These are phyloP conservation scores for Allantophomopsis lycopodina DNA, from an alignment of 2,329 filamentous ascomycete species.

Conservation along the genomic window DNA sequence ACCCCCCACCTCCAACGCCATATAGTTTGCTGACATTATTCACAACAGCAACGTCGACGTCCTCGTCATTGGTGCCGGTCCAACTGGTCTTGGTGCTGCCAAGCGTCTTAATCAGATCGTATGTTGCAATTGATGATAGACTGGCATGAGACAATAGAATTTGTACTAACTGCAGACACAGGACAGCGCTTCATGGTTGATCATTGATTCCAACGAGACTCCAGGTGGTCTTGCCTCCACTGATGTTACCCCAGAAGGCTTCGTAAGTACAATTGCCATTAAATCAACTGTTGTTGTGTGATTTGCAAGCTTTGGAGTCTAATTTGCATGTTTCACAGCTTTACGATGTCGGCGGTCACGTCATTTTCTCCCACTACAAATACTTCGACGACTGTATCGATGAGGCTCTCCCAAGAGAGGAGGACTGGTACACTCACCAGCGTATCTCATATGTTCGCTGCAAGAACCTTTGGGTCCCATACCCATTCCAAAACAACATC, in stretches of 20 bases:
- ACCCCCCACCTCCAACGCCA: neutral
- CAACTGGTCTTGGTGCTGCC: slow-evolving; percentile 92
- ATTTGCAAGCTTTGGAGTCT: slow-evolving; percentile 3
- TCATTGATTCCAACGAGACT: slow-evolving; percentile 82
- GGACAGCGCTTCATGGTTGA: slow-evolving; percentile 91
- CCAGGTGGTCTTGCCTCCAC: slow-evolving; percentile 94
- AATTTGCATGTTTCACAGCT: slow-evolving; percentile 39
- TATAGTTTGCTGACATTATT: slow-evolving; percentile 5
- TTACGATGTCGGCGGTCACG: slow-evolving; percentile 96
- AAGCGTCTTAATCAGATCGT: slow-evolving; percentile 97
- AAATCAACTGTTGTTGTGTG: slow-evolving; percentile 1
- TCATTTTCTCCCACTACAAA: slow-evolving; percentile 99
- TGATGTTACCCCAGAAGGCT: slow-evolving; percentile 88
- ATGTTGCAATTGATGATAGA: slow-evolving; percentile 8
- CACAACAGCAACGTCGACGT: slow-evolving; percentile 73
- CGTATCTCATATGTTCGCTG: slow-evolving; percentile 98
- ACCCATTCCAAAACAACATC: slow-evolving; percentile 99
- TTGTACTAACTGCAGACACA: slow-evolving; percentile 22
- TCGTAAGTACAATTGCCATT: slow-evolving; percentile 50
- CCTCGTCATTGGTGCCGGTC: slow-evolving; percentile 94
- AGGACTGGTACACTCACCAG: slow-evolving; percentile 96
- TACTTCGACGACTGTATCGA: slow-evolving; percentile 99
- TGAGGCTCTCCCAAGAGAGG: slow-evolving; percentile 85
- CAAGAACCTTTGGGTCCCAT: slow-evolving; percentile 93
- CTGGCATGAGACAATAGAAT: slow-evolving; percentile 2